Conservation (phyloP, 495 filamentous ascomycete species). For the Bacidia gigantensis region DNA sequence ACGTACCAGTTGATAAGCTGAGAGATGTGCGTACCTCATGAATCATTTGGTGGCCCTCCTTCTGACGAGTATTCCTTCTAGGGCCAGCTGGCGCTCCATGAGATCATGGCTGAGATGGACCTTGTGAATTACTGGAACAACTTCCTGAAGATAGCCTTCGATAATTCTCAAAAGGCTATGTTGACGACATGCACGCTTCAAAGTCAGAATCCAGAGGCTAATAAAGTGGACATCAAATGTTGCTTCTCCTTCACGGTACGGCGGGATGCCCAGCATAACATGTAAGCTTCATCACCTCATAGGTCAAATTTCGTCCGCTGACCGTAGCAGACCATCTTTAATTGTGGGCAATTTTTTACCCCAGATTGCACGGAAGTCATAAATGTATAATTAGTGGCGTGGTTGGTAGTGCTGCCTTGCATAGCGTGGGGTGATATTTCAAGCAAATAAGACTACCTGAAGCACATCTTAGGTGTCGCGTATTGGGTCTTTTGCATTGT, state of each 20-base stretch:
- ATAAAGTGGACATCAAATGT: slow-evolving; percentile 66
- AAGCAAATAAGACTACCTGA: too few relatives aligned
- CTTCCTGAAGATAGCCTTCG: slow-evolving; percentile 96
- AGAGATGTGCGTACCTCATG: slow-evolving; percentile 43
- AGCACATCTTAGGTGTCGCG: too few relatives aligned
- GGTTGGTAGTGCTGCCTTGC: not conserved
- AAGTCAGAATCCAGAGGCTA: slow-evolving; percentile 59
- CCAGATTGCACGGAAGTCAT: slow-evolving; percentile 27
- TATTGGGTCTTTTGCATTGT: too few relatives aligned
- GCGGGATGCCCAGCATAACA: slow-evolving; percentile 76
- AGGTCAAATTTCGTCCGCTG: slow-evolving; percentile 6
- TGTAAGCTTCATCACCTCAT: slow-evolving; percentile 45
- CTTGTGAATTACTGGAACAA: slow-evolving; percentile 98
- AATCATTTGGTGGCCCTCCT: not conserved
- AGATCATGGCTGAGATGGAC: slow-evolving; percentile 87
- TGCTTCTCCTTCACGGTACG: slow-evolving; percentile 97
- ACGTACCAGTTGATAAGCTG: slow-evolving; percentile 79
- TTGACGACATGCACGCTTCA: slow-evolving; percentile 87
- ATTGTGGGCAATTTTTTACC: slow-evolving; percentile 97
- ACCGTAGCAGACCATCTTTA: slow-evolving; percentile 56
- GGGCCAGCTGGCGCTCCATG: slow-evolving; percentile 91
- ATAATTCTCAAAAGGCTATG: slow-evolving; percentile 90
- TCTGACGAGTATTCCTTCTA: slow-evolving; percentile 23
- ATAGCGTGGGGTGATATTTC: too few relatives aligned
- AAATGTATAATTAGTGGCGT: not conserved